These are phyloP conservation scores for Chenopodium berlandieri DNA, from an alignment of 148 eudicot species.

Conservation along the genomic window DNA sequence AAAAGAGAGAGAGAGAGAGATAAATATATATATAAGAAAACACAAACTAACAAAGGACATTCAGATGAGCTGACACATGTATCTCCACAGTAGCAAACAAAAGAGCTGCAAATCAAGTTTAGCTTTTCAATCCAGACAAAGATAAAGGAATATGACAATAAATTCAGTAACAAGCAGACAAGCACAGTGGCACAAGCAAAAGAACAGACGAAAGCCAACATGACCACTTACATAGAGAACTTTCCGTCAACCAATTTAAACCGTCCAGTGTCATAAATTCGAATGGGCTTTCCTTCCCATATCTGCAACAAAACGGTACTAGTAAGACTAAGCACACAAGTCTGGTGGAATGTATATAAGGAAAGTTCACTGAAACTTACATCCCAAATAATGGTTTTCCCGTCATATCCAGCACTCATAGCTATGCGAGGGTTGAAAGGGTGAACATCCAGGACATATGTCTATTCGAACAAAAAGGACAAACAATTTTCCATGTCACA, in stretches of 20 bases:
- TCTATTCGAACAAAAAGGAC: slow-evolving; percentile 39
- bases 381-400: slow-evolving; percentile 97
- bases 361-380: slow-evolving; percentile 47
- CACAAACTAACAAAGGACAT: neutral
- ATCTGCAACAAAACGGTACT: slow-evolving; percentile 44
- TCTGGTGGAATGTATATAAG: neutral
- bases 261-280: slow-evolving; percentile 71
- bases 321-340: slow-evolving; percentile 9
- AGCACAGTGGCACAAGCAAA: neutral
- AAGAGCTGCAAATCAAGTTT: slow-evolving; percentile 1
- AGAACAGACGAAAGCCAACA: slow-evolving; percentile 12
- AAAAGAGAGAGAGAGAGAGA: slow-evolving; percentile 8
- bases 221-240: slow-evolving; percentile 86
- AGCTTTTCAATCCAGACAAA: slow-evolving; percentile 11
- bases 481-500: slow-evolving; percentile 5
- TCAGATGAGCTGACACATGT: neutral
- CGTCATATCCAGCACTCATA: slow-evolving; percentile 99
- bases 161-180: neutral
- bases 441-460: slow-evolving; percentile 95
- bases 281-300: slow-evolving; percentile 99
- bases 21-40: neutral
- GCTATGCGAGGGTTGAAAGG: slow-evolving; percentile 97
- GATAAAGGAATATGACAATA: neutral
- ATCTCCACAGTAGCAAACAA: neutral
- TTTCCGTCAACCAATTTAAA: slow-evolving; percentile 96